Evolutionary conservation across 1,284 basidiomycete genomes (phyloP).

Genomic region (Phlebopus sp.): DNA sequence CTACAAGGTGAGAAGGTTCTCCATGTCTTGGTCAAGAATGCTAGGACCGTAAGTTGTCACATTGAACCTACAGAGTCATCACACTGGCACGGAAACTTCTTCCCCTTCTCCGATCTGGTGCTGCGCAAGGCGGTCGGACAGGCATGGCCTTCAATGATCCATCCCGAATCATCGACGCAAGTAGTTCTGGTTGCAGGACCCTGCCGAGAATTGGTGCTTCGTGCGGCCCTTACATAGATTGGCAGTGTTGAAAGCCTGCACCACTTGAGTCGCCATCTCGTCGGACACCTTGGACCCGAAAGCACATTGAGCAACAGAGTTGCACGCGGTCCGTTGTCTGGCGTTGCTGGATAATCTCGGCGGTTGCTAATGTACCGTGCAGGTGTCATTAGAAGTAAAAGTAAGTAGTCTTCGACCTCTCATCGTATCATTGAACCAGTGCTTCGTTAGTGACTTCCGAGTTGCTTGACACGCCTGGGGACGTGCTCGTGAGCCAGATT

Average conservation of each 20-base stretch:
- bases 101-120: slow-evolving; percentile 56
- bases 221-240: slow-evolving; percentile 40
- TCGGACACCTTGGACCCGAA: slow-evolving; percentile 55
- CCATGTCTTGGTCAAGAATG: slow-evolving; percentile 69
- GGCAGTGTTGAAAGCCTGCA: slow-evolving; percentile 64
- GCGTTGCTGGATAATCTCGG: neutral
- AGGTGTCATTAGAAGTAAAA: slow-evolving; percentile 52
- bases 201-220: neutral
- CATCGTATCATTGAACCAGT: neutral
- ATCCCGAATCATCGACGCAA: slow-evolving; percentile 63
- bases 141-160: slow-evolving; percentile 43
- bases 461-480: slow-evolving; percentile 48
- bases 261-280: slow-evolving; percentile 63
- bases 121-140: slow-evolving; percentile 41
- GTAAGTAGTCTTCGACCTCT: slow-evolving; percentile 29
- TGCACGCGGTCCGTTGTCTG: slow-evolving; percentile 50
- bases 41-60: slow-evolving; percentile 64
- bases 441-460: slow-evolving; percentile 54
- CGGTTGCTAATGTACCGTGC: neutral
- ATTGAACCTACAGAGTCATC: slow-evolving; percentile 68
- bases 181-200: slow-evolving; percentile 18
- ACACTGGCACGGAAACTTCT: slow-evolving; percentile 66
- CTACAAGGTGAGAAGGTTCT: slow-evolving; percentile 50
- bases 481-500: slow-evolving; percentile 43
- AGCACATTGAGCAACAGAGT: slow-evolving; percentile 69